A percentile compares a stretch with the other conserved stretches of the same genome.
phyloP scores from a whole-genome alignment of 1,284 basidiomycete genomes.

The Chiua sp. region DNA sequence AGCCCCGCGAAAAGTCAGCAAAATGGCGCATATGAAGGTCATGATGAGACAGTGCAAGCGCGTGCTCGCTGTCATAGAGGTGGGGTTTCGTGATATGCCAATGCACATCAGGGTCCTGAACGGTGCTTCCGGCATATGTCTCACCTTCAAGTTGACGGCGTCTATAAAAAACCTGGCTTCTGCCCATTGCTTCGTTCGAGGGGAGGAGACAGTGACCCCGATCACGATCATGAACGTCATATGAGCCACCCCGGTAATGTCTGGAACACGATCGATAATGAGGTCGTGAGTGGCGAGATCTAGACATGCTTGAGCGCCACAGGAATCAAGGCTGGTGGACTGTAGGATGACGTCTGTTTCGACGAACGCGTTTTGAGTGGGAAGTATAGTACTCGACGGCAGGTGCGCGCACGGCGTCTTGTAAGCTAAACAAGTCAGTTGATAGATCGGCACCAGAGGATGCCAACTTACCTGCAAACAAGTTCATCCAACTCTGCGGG shows the following conservation, averaged over 20 bases:
- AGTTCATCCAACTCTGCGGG: slow-evolving; percentile 85
- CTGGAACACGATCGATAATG: slow-evolving; percentile 43
- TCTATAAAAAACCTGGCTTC: slow-evolving; percentile 98
- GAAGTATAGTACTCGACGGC: slow-evolving; percentile 93
- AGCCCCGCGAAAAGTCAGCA: slow-evolving; percentile 86
- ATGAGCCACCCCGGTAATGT: slow-evolving; percentile 91
- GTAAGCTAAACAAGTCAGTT: slow-evolving; percentile 58
- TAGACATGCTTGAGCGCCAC: slow-evolving; percentile 75
- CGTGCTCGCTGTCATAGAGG: slow-evolving; percentile 86
- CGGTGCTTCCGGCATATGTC: slow-evolving; percentile 6
- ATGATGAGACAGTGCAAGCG: slow-evolving; percentile 81
- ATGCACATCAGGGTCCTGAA: not conserved
- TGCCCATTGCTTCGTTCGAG: slow-evolving; percentile 96
- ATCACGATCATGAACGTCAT: slow-evolving; percentile 76
- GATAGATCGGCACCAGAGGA: not conserved
- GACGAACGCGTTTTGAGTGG: slow-evolving; percentile 89
- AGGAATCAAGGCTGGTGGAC: slow-evolving; percentile 42
- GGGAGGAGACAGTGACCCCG: slow-evolving; percentile 73
- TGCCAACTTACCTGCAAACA: slow-evolving; percentile 63
- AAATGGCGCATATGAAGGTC: slow-evolving; percentile 86
- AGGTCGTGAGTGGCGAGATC: not conserved
- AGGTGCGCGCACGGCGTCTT: slow-evolving; percentile 86
- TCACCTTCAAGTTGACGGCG: slow-evolving; percentile 85
- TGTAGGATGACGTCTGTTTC: slow-evolving; percentile 71
- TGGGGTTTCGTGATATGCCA: slow-evolving; percentile 83